Evolutionary conservation across 1,139 yeast genomes (phyloP), one percentile per base, ranked within the genome.

Genomic region (Geotrichum histeridarum): DNA sequence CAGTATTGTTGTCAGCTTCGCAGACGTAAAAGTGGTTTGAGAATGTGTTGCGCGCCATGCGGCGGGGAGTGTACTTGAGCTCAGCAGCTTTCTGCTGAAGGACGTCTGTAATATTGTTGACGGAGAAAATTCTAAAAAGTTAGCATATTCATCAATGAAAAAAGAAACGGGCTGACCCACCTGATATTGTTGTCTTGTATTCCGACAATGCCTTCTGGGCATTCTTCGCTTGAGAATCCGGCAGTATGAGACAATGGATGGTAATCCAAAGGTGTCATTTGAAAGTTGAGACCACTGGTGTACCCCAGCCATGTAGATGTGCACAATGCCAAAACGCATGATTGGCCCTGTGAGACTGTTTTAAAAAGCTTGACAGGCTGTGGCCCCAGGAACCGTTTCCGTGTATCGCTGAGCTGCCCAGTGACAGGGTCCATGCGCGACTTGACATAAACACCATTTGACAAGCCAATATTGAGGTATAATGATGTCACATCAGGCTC

Each of bases 361-460:
- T 52, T 42, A n/a, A 79, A 73, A 27, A 89, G 70, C 8, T 65
- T 63, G 0, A 90, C 84, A 0, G 87, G 81, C 39, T 76, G 75
- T 0, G 86, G 77, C 0, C 96, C 98, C 52, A 86, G 70, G 65
- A 83, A 89, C 65, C 86, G 83, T n/a, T 82, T 80, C 60, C 87
- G 74, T 0, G 91, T 80, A 59, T 84, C 85, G 0, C 81, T 73
- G 12, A 91, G 70, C 50, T 79, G 78, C 0, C 96, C 97, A 2
- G 84, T 75, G 2, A 74, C 65, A 0, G 70, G 67, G 62, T 86
- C 88, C 35, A 89, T 63, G 7, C 73, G 72, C 0, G 89, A 80
- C 33, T 84, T 74, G 2, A 84, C 83, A 69, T 86, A 88, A 0
- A 90, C 80, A 36, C 99, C 99, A 67, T 83, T 88, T 30, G 74